These are phyloP conservation scores for Globisporangium spinosum DNA, from an alignment of 352 stramenopile genomes.

Conservation along the genomic window DNA sequence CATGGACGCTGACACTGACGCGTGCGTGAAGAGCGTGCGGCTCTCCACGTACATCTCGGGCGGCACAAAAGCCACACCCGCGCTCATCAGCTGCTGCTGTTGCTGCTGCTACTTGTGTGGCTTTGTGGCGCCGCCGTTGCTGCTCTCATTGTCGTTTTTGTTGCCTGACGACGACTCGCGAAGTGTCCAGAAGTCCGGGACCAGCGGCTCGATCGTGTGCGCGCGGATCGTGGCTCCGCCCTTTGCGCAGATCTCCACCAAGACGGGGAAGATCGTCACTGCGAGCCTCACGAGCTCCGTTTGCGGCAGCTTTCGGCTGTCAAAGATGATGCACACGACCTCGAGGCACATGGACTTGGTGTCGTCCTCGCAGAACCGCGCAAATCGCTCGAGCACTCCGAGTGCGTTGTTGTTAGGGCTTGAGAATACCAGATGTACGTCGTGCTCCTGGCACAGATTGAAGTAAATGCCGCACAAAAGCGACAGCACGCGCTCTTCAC, in stretches of 20 bases:
- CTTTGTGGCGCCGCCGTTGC: not conserved
- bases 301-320: slow-evolving; percentile 41
- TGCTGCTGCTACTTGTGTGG: not conserved
- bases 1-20: slow-evolving; percentile 3
- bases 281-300: slow-evolving; percentile 40
- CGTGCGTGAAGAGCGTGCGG: slow-evolving; percentile 21
- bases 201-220: slow-evolving; percentile 50
- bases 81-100: not conserved
- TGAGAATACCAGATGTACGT: slow-evolving; percentile 44
- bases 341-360: slow-evolving; percentile 53
- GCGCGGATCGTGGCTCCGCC: slow-evolving; percentile 26
- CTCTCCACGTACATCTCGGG: slow-evolving; percentile 47
- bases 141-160: not conserved
- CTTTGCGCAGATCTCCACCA: slow-evolving; percentile 40
- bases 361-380: slow-evolving; percentile 30
- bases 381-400: slow-evolving; percentile 36
- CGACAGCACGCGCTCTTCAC: slow-evolving; percentile 24
- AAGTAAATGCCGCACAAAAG: slow-evolving; percentile 55
- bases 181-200: slow-evolving; percentile 29
- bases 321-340: slow-evolving; percentile 63
- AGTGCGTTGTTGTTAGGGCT: slow-evolving; percentile 22
- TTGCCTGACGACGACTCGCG: slow-evolving; percentile 7
- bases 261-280: slow-evolving; percentile 34
- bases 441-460: slow-evolving; percentile 62
- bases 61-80: slow-evolving; percentile 29